A percentile compares a stretch with the other conserved stretches of the same genome.
phyloP scores from a whole-genome alignment of 805 yeast genomes.

The Saturnispora dispora region DNA sequence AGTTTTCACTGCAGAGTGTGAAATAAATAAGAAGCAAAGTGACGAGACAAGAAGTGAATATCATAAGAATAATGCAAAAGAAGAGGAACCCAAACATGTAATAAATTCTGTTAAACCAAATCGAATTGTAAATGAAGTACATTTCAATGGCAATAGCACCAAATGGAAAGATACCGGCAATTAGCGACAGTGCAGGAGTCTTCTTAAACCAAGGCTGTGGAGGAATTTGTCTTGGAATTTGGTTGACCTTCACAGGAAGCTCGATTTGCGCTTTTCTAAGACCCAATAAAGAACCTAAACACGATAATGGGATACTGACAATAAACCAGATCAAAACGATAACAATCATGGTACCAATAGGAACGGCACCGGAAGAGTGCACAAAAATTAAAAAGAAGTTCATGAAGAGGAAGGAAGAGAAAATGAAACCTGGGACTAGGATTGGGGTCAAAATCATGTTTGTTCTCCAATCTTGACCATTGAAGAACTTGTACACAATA shows the following conservation, averaged over 20 bases:
- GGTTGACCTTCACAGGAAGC: conserved; percentile 81
- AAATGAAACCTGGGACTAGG: conserved; percentile 74
- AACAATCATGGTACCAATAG: conserved; percentile 80
- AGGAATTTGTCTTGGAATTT: conserved; percentile 95
- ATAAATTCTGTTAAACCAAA: conserved; percentile 90
- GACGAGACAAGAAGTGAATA: conserved; percentile 70
- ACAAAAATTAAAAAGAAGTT: conserved; percentile 75
- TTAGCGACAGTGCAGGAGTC: conserved; percentile 54
- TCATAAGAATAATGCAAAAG: conserved; percentile 77
- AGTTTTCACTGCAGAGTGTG: conserved; percentile 81
- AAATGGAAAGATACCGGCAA: conserved; percentile 89
- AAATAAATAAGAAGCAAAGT: conserved; percentile 76
- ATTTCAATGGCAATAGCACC: conserved; percentile 92
- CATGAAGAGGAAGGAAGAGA: conserved; percentile 53
- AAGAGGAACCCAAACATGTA: conserved; percentile 97
- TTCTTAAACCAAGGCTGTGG: conserved; percentile 77
- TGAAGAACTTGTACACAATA: conserved; percentile 75
- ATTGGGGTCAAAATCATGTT: conserved; percentile 78
- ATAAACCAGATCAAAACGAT: conserved; percentile 77
- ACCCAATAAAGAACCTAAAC: conserved; percentile 74
- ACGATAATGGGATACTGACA: conserved; percentile 76
- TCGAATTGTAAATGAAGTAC: conserved; percentile 81
- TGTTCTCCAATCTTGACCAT: conserved; percentile 85
- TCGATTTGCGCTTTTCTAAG: conserved; percentile 40
- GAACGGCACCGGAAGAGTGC: conserved; percentile 89